Evolutionary conservation across 2,329 filamentous ascomycete genomes (phyloP).

Genomic region (Penicillium crustosum): DNA sequence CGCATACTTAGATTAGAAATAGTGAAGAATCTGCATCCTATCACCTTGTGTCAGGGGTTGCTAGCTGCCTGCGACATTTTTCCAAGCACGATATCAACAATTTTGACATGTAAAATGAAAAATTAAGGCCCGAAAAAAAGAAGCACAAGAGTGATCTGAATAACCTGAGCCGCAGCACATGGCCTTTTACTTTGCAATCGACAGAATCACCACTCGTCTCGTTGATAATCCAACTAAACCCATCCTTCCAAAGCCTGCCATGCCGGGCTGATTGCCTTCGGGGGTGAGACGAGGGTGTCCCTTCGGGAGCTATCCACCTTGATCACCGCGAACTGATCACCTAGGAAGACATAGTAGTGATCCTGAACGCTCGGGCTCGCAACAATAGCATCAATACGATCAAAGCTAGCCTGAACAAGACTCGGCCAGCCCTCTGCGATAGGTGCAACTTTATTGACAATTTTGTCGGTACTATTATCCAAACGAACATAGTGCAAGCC

Average conservation of each 20-base stretch:
- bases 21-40: background rate
- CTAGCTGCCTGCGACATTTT: background rate
- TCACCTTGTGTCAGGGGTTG: no score
- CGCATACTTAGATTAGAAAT: background rate
- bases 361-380: background rate
- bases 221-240: background rate
- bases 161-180: background rate
- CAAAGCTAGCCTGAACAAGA: constrained; percentile 2
- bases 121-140: background rate
- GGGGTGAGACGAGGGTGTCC: background rate
- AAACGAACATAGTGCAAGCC: constrained; percentile 4
- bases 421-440: constrained; percentile 1
- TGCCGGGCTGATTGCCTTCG: background rate
- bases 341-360: background rate
- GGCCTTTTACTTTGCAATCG: background rate
- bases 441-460: background rate
- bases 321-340: background rate
- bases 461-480: background rate
- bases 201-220: background rate
- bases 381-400: background rate
- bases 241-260: background rate
- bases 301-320: background rate
- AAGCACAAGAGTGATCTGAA: background rate
- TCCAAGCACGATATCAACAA: background rate
- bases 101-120: background rate